These are phyloP conservation scores for Suhomyces panamericanus DNA, from an alignment of 1,139 yeast genomes.

Conservation along the genomic window DNA sequence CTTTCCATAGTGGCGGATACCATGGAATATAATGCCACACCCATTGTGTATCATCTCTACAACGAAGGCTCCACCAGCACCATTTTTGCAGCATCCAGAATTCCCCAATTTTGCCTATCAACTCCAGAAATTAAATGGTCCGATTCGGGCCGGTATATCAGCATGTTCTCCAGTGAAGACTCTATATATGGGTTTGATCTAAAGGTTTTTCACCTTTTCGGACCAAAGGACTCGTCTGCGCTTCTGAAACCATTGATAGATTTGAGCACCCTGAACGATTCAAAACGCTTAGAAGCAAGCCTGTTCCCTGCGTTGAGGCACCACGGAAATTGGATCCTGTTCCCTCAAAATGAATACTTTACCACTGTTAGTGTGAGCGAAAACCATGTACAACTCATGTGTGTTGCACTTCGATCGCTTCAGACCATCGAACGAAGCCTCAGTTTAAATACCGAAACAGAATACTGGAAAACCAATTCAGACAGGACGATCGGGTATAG, in stretches of 20 bases:
- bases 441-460: background rate
- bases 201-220: conserved; percentile 29
- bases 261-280: conserved; percentile 2
- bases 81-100: conserved; percentile 10
- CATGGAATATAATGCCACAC: conserved; percentile 19
- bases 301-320: conserved; percentile 1
- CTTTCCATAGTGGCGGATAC: conserved; percentile 32
- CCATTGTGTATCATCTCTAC: conserved; percentile 35
- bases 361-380: conserved; percentile 16
- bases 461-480: conserved; percentile 5
- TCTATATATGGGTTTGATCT: conserved; percentile 33
- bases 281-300: background rate
- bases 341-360: conserved; percentile 16
- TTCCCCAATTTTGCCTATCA: conserved; percentile 13
- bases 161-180: conserved; percentile 27
- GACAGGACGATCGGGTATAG: conserved; percentile 3
- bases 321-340: conserved; percentile 9
- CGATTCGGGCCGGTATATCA: conserved; percentile 37
- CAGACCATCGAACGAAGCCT: conserved; percentile 16
- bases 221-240: conserved; percentile 12
- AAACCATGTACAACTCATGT: conserved; percentile 17
- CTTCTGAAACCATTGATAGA: conserved; percentile 3
- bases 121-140: conserved; percentile 34
- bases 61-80: conserved; percentile 37
- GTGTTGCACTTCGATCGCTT: conserved; percentile 22